These are phyloP conservation scores for Phaeotremella skinneri DNA, from an alignment of 768 basidiomycete species.

Conservation along the genomic window DNA sequence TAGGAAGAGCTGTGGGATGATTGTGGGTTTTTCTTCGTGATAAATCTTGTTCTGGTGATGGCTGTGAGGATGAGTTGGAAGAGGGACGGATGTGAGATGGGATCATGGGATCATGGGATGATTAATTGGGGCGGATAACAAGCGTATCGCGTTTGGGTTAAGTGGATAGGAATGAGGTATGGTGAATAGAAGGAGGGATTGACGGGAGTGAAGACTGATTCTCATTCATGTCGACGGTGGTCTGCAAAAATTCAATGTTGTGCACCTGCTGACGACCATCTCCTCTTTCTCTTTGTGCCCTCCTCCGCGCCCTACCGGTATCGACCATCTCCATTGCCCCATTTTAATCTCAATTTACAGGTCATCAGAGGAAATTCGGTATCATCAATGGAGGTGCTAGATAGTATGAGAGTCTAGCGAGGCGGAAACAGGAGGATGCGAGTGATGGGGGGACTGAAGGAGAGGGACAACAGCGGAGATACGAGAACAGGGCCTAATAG, in stretches of 20 bases:
- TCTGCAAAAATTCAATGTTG: too few relatives aligned
- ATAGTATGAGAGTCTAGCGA: slow-evolving; percentile 42
- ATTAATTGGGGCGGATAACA: too few relatives aligned
- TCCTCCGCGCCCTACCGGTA: not conserved
- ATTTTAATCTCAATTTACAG: slow-evolving; percentile 54
- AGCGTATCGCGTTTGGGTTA: too few relatives aligned
- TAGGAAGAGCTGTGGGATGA: slow-evolving; percentile 85
- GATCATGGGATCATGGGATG: too few relatives aligned
- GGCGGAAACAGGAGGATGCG: too few relatives aligned
- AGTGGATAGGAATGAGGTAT: too few relatives aligned
- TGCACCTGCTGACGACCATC: not conserved
- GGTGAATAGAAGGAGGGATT: not conserved
- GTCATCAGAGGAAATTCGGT: slow-evolving; percentile 96
- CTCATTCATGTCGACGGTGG: too few relatives aligned
- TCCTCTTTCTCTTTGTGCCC: not conserved
- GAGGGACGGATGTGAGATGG: not conserved
- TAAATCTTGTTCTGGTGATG: not conserved
- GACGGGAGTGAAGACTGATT: not conserved
- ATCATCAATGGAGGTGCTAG: slow-evolving; percentile 75
- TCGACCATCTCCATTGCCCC: not conserved
- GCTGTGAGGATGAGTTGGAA: not conserved
- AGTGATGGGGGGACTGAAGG: too few relatives aligned
- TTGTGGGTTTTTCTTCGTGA: slow-evolving; percentile 60
- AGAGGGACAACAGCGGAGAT: too few relatives aligned
- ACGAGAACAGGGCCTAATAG: too few relatives aligned